Percentiles rank a stretch among this genome's conserved stretches.
Conservation (phyloP, 78 protist genomes). For the Dictyostelium brefeldianum region DNA sequence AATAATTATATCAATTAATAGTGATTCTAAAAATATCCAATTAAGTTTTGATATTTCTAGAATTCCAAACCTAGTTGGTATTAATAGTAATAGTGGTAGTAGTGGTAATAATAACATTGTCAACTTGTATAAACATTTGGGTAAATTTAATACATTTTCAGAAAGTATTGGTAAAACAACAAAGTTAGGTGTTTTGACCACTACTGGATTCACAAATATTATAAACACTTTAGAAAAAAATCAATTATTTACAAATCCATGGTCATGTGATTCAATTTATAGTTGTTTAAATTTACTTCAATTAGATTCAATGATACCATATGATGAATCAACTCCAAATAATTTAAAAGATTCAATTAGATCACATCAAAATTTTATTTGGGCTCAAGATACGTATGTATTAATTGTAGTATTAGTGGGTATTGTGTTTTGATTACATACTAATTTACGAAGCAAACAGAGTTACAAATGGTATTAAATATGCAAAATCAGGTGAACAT, state of each 20-base stretch:
- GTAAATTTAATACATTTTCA: neutral
- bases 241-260: slow-evolving; percentile 41
- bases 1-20: neutral
- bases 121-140: neutral
- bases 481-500: slow-evolving; percentile 49
- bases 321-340: neutral
- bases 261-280: slow-evolving; percentile 6
- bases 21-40: neutral
- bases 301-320: slow-evolving; percentile 24
- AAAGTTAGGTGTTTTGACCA: too few relatives aligned
- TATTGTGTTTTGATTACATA: too few relatives aligned
- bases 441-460: too few relatives aligned
- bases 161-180: too few relatives aligned
- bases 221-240: slow-evolving; percentile 5
- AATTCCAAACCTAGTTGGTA: neutral
- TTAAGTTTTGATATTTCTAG: slow-evolving; percentile 19
- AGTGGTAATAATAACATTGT: neutral
- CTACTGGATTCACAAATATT: slow-evolving; percentile 32
- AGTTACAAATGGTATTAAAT: slow-evolving; percentile 26
- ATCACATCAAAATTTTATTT: slow-evolving; percentile 27
- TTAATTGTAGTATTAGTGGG: neutral
- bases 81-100: too few relatives aligned
- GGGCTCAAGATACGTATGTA: slow-evolving; percentile 70
- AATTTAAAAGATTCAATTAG: slow-evolving; percentile 17
- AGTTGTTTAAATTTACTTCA: neutral